phyloP scores from a whole-genome alignment of 805 yeast genomes.

The Kuraishia borneana region DNA sequence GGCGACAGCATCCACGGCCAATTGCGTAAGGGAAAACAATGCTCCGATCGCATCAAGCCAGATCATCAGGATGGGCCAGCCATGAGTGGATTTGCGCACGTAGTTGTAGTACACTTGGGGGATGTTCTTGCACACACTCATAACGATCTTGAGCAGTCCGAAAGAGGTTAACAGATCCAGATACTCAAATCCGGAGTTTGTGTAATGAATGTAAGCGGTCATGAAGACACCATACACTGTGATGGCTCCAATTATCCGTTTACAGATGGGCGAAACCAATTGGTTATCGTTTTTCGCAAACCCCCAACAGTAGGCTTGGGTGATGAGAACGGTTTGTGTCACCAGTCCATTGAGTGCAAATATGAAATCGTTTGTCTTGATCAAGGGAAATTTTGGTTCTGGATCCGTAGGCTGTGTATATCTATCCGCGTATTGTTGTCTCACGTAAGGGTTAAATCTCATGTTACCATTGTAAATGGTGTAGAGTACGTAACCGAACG shows the following conservation, averaged over 20 bases:
- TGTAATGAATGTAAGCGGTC: slow-evolving; percentile 6
- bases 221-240: slow-evolving; percentile 6
- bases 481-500: slow-evolving; percentile 19
- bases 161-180: slow-evolving; percentile 19
- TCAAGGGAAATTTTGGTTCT: slow-evolving; percentile 13
- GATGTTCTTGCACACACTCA: slow-evolving; percentile 23
- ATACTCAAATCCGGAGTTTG: slow-evolving; percentile 13
- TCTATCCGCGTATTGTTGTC: slow-evolving; percentile 16
- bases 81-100: slow-evolving; percentile 22
- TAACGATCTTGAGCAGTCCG: slow-evolving; percentile 19
- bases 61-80: slow-evolving; percentile 24
- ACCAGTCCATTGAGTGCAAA: slow-evolving; percentile 19
- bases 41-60: slow-evolving; percentile 22
- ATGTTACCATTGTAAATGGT: slow-evolving; percentile 16
- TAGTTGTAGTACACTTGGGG: slow-evolving; percentile 22
- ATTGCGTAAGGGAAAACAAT: slow-evolving; percentile 16
- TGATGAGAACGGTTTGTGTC: slow-evolving; percentile 14
- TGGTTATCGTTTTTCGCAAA: slow-evolving; percentile 22
- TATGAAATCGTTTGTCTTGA: slow-evolving; percentile 18
- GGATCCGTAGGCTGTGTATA: slow-evolving; percentile 9
- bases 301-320: slow-evolving; percentile 22
- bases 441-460: slow-evolving; percentile 10
- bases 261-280: slow-evolving; percentile 11
- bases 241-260: slow-evolving; percentile 4
- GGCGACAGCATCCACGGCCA: slow-evolving; percentile 16